Evolutionary conservation across 305 asterid species (phyloP).

Genomic region (Andrographis paniculata): DNA sequence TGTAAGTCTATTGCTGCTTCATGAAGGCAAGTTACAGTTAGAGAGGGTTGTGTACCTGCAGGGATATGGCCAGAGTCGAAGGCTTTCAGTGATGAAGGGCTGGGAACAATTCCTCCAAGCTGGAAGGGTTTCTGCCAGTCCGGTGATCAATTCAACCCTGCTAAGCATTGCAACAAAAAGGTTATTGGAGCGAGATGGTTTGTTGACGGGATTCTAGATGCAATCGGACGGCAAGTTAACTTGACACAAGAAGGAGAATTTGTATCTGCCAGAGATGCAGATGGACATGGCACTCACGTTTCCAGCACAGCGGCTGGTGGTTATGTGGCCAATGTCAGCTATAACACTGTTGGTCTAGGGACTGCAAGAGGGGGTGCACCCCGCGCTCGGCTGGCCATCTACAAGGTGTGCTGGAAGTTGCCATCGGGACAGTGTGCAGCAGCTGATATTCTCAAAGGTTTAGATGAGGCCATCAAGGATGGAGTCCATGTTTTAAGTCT

Average conservation of each 20-base stretch:
- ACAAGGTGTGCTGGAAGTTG: slow-evolving; percentile 38
- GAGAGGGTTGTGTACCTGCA: slow-evolving; percentile 5
- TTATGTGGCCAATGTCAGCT: slow-evolving; percentile 31
- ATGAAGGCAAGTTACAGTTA: neutral
- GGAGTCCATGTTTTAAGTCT: slow-evolving; percentile 37
- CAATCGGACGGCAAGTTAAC: slow-evolving; percentile 6
- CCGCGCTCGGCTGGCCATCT: slow-evolving; percentile 39
- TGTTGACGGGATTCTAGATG: slow-evolving; percentile 22
- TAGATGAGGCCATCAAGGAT: slow-evolving; percentile 45
- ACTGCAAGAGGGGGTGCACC: slow-evolving; percentile 56
- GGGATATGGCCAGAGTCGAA: slow-evolving; percentile 44
- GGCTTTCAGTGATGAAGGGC: slow-evolving; percentile 30
- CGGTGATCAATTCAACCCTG: slow-evolving; percentile 21
- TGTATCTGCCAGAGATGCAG: slow-evolving; percentile 30
- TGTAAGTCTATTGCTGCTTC: neutral
- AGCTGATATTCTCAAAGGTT: slow-evolving; percentile 38
- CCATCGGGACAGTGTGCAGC: slow-evolving; percentile 9
- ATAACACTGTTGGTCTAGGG: slow-evolving; percentile 33
- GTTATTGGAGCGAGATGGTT: slow-evolving; percentile 39
- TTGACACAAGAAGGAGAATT: slow-evolving; percentile 17
- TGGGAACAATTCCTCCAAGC: slow-evolving; percentile 27
- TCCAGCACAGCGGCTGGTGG: slow-evolving; percentile 49
- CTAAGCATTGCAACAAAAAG: slow-evolving; percentile 27
- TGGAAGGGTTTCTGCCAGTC: slow-evolving; percentile 43
- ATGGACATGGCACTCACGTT: slow-evolving; percentile 43